Evolutionary conservation across 805 yeast species (phyloP), one percentile per base, ranked within the genome.

Genomic region (Metschnikowia kunwiensis): DNA sequence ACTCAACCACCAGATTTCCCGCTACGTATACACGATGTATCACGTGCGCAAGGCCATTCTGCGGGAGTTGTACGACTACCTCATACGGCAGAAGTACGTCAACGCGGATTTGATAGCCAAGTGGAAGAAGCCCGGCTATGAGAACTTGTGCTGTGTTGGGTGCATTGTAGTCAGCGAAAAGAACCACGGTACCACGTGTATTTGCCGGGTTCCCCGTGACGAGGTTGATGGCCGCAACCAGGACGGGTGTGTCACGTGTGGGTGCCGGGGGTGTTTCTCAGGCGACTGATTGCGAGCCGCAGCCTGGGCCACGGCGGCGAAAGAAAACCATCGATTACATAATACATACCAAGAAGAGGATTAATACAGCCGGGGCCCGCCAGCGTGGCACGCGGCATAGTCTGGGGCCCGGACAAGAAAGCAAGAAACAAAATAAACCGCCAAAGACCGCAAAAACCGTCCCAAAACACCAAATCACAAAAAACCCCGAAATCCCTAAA

Each of bases 91-190:
- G 47, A 74, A 76, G 40, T 75, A 77, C 44, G 84, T 76, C 2
- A 91, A 88, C 53, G 75, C 67, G 5, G 72, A 77, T 28, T 61
- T 88, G 38, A 85, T 88, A 20, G 91, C 95, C 15, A 88, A 66
- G 44, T 82, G 89, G 89, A 78, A 77, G 58, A 81, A 80, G 52
- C 80, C 76, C 52, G 96, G 96, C 7, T 88, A 88, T 57, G 96
- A 88, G 54, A 75, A 81, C 38, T 62, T 88, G 30, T 88, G 97
- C 54, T 88, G 97, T 55, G 58, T 88, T 41, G 71, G 74, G 44
- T 88, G 97, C 55, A 86, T 88, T 22, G 77, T 76, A 50, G 70
- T 70, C 18, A 58, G 58, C 24, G 87, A 82, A 43, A 78, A 72
- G 29, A 75, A 75, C 48, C 83, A 80, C 49, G 51, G 49, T 27